Base-by-base conservation (phyloP, 768 basidiomycete genomes). In the Amanita muscaria region DNA sequence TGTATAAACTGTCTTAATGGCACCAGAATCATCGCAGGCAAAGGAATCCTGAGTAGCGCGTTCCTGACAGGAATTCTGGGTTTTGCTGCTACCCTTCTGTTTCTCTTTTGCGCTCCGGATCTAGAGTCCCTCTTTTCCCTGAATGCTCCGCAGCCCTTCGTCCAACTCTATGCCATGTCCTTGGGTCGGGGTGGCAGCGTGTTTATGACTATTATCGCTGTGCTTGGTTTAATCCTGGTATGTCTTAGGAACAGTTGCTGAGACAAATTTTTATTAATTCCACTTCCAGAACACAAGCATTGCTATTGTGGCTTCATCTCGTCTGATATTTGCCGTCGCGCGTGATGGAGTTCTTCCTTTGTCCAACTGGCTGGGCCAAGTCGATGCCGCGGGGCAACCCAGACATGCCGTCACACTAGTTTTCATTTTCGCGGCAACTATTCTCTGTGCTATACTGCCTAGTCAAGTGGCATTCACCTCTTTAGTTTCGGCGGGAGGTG, bases 391-490 rank as follows among this genome's bases (percentile, higher is more conserved):
- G 12, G 83, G 86, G 1, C 86, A 92, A 54, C 91, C 91, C 0
- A 73, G 68, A 44, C 83, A 90, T 57, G 91, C 91, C 10, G 80
- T 93, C 14, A 88, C 88, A 2, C 80, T 93, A 53, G 92, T 93
- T 58, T 87, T 77, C 56, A 56, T 85, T 49, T 90, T 92, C 50
- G 83, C 78, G 0, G 81, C 84, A 1, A 34, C 64, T 24, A 53
- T 93, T 16, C 71, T 93, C n/a, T 91, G 88, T 67, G 83, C 86
- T 7, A 92, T 93, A 56, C 65, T 94, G 19, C 88, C 90, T 1
- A 88, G 86, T 55, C 80, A 85, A 54, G 92, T 93, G 29, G 91
- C 92, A 3, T 96, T 94, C 68, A 90, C 83, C 2, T 92, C 89
- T 11, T 70, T 94, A 48, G 76, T 92, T 32, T 91, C 88, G 9